phyloP scores from a whole-genome alignment of 1,284 basidiomycete genomes.

The Ustilago loliicola region DNA sequence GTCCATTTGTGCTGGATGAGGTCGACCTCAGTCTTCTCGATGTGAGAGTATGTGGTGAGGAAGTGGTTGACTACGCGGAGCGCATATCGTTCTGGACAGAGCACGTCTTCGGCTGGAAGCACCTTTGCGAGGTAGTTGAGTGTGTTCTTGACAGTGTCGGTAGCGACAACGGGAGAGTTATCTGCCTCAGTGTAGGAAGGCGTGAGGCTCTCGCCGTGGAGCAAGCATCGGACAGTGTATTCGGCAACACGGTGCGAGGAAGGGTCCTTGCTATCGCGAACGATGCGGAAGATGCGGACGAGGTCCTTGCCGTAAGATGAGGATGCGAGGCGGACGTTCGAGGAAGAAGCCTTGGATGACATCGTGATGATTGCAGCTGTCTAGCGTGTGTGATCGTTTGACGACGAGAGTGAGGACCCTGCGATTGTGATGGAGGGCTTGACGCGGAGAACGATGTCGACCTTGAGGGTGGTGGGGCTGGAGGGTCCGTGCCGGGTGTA shows the following conservation, averaged over 20 bases:
- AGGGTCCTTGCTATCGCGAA: slow-evolving; percentile 53
- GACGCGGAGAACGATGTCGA: slow-evolving; percentile 2
- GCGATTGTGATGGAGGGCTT: not conserved
- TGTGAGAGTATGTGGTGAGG: slow-evolving; percentile 83
- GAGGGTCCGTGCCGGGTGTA: not conserved
- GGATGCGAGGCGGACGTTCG: slow-evolving; percentile 50
- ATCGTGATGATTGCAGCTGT: slow-evolving; percentile 6
- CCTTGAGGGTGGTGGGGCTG: not conserved
- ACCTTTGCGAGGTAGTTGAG: slow-evolving; percentile 74
- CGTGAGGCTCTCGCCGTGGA: slow-evolving; percentile 54
- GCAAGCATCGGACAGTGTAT: slow-evolving; percentile 60
- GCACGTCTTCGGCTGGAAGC: slow-evolving; percentile 45
- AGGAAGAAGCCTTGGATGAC: slow-evolving; percentile 52
- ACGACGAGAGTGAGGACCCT: not conserved
- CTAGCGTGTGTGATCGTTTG: not conserved
- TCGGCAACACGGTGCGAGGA: slow-evolving; percentile 57
- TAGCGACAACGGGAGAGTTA: slow-evolving; percentile 65
- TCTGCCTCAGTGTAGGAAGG: slow-evolving; percentile 58
- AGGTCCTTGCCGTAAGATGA: slow-evolving; percentile 65
- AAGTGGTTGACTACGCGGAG: slow-evolving; percentile 87
- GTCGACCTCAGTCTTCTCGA: slow-evolving; percentile 79
- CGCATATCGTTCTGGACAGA: slow-evolving; percentile 82
- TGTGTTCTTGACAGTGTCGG: slow-evolving; percentile 86
- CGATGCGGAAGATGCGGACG: slow-evolving; percentile 63
- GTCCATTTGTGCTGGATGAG: slow-evolving; percentile 88